Conservation (phyloP, 441 rosid genomes). For the Cnidoscolus chayamansa region DNA sequence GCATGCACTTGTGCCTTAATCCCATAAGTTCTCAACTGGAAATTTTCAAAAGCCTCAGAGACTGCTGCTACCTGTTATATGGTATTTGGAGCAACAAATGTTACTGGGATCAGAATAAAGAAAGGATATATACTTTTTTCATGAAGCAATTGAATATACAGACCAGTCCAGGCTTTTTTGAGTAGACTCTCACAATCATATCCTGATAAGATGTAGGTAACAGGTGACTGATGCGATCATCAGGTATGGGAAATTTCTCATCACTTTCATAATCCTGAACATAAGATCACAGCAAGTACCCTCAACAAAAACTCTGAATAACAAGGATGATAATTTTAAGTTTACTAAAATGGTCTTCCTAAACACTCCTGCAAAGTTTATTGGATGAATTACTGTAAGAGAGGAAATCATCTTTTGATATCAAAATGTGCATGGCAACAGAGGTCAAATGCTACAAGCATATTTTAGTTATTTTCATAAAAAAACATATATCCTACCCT, state of each 20-base stretch:
- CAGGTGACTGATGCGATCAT: constrained; percentile 78
- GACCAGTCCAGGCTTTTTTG: constrained; percentile 83
- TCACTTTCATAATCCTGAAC: constrained; percentile 74
- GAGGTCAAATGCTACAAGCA: not conserved
- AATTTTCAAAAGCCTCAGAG: constrained; percentile 86
- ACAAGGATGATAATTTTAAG: not conserved
- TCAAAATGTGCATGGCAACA: not conserved
- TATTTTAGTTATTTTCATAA: too few species aligned
- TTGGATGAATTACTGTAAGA: not conserved
- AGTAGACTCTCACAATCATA: constrained; percentile 86
- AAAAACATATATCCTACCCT: not conserved
- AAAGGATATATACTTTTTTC: not conserved
- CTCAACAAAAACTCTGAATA: not conserved
- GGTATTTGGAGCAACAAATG: not conserved
- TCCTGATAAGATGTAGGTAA: constrained; percentile 77
- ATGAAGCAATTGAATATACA: constrained; percentile 18
- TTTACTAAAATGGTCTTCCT: not conserved
- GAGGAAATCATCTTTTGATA: not conserved
- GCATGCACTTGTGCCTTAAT: constrained; percentile 79
- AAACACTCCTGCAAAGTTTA: not conserved
- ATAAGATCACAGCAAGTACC: constrained; percentile 13
- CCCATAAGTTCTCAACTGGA: constrained; percentile 80
- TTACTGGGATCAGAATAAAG: not conserved
- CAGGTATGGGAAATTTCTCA: constrained; percentile 68
- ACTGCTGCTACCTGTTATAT: constrained; percentile 65